Percentiles rank a stretch among this genome's conserved stretches.
Evolutionary conservation across 495 filamentous ascomycete genomes (phyloP).

Genomic region (Talaromyces proteolyticus): DNA sequence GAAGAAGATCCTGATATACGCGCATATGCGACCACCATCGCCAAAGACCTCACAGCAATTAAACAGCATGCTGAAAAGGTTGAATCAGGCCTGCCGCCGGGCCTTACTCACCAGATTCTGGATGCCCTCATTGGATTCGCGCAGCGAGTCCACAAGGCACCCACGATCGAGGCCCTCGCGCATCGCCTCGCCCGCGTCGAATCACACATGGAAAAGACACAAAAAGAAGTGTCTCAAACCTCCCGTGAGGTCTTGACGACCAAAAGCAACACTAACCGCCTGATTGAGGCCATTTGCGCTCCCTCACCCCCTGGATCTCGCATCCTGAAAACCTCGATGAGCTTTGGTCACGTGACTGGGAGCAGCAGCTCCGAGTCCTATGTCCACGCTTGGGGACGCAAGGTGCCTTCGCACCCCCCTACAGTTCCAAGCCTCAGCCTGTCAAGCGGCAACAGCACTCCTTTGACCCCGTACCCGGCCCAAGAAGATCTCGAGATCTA

Average conservation of each 20-base stretch:
- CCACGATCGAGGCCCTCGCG: not conserved
- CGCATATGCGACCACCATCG: not conserved
- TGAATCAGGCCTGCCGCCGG: not conserved
- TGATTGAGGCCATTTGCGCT: not conserved
- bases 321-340: not conserved
- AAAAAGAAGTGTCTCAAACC: conserved; percentile 1
- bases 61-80: not conserved
- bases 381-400: not conserved
- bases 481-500: conserved; percentile 3
- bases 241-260: not conserved
- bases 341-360: not conserved
- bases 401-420: not conserved
- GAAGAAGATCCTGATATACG: not conserved
- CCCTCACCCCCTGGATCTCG: not conserved
- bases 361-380: not conserved
- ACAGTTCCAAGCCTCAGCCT: not conserved
- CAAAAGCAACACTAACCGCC: not conserved
- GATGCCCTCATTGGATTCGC: not conserved
- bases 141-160: not conserved
- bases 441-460: not conserved
- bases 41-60: not conserved
- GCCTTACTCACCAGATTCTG: not conserved
- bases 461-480: not conserved
- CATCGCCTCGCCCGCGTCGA: not conserved
- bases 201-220: not conserved